A percentile compares a stretch with the other conserved stretches of the same genome.
These are phyloP conservation scores for Penicillium pulvis DNA, from an alignment of 495 filamentous ascomycete genomes.

Conservation along the genomic window DNA sequence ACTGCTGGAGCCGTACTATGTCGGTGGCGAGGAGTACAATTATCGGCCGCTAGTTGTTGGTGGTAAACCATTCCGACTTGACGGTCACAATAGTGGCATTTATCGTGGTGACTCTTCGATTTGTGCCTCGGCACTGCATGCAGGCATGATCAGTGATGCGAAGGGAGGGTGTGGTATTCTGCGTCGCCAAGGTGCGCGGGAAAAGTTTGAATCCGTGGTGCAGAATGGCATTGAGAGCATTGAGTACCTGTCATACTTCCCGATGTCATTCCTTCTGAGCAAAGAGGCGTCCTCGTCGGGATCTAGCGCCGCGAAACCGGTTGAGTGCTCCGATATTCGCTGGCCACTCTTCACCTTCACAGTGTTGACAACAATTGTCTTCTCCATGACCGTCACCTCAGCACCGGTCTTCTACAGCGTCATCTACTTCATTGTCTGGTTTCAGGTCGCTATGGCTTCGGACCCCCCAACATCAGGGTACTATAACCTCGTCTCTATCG, in stretches of 20 bases:
- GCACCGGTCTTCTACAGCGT: conserved; percentile 65
- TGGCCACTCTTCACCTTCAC: conserved; percentile 71
- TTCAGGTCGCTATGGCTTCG: conserved; percentile 72
- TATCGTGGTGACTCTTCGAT: conserved; percentile 82
- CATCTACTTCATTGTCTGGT: conserved; percentile 68
- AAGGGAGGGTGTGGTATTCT: conserved; percentile 76
- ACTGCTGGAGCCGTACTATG: conserved; percentile 68
- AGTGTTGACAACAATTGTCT: conserved; percentile 58
- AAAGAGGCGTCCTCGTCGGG: conserved; percentile 23
- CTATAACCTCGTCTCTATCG: conserved; percentile 60
- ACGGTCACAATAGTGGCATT: conserved; percentile 39
- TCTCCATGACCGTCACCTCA: conserved; percentile 69
- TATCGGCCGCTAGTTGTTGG: conserved; percentile 71
- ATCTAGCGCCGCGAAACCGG: conserved; percentile 15
- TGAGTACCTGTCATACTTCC: conserved; percentile 69
- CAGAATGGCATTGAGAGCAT: conserved; percentile 65
- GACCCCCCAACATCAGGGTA: conserved; percentile 61
- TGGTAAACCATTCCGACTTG: conserved; percentile 52
- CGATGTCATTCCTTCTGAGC: conserved; percentile 65
- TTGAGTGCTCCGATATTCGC: conserved; percentile 61
- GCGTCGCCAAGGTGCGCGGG: conserved; percentile 59
- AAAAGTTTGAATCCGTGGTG: conserved; percentile 51
- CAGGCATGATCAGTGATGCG: conserved; percentile 63
- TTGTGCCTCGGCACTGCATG: conserved; percentile 73
- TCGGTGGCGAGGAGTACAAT: conserved; percentile 66